phyloP scores from a whole-genome alignment of 805 yeast genomes.

The Lachancea nothofagi region DNA sequence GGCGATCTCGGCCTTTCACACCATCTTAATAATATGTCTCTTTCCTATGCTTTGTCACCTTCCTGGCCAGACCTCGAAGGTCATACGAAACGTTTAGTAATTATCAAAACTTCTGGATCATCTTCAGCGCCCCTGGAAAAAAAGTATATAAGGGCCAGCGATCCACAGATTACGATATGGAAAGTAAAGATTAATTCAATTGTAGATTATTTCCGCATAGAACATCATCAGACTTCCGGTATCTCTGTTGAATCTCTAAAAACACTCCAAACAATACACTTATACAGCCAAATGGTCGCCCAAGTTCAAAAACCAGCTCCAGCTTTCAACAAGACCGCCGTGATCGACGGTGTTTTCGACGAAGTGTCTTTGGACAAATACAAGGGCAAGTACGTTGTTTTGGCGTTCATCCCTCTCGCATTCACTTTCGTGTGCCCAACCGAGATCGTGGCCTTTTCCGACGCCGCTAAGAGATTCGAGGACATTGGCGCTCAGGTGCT shows the following conservation, averaged over 20 bases:
- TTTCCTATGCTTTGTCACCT: neutral
- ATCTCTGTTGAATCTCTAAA: too few relatives aligned
- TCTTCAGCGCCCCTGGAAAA: conserved; percentile 1
- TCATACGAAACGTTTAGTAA: neutral
- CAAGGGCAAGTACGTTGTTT: conserved; percentile 96
- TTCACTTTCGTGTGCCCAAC: conserved; percentile 99
- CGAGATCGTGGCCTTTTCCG: conserved; percentile 97
- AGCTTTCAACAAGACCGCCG: conserved; percentile 92
- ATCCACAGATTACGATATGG: too few relatives aligned
- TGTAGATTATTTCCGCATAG: too few relatives aligned
- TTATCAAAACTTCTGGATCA: neutral
- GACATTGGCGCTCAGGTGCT: conserved; percentile 83
- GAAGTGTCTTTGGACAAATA: conserved; percentile 90
- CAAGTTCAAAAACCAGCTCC: conserved; percentile 95
- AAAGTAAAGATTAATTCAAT: neutral
- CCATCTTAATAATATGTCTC: too few relatives aligned
- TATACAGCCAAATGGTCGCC: conserved; percentile 90
- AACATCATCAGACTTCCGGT: too few relatives aligned
- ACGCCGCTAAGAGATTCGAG: conserved; percentile 84
- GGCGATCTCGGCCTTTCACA: too few relatives aligned
- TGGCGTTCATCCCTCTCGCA: conserved; percentile 97
- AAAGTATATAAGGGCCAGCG: conserved; percentile 3
- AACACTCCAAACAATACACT: conserved; percentile 2
- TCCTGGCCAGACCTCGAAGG: neutral
- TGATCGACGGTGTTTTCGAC: conserved; percentile 92